These are phyloP conservation scores for Cinchona pubescens DNA, from an alignment of 257 asterid species.

Conservation along the genomic window DNA sequence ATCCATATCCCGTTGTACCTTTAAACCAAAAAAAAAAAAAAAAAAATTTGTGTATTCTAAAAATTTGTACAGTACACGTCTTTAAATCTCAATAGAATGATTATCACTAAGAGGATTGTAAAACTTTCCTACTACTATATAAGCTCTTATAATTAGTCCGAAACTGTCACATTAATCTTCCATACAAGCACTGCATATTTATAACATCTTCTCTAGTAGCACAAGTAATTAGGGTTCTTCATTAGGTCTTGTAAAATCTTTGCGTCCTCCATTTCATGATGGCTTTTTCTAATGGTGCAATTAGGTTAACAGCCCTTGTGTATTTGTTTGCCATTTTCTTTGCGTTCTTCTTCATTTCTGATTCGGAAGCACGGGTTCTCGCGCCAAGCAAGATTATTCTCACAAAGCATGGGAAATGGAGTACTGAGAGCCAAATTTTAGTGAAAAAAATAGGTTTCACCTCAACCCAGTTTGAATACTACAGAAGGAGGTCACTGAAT, in stretches of 20 bases:
- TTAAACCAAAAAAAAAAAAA: too few species aligned
- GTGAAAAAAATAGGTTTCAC: conserved; percentile 33
- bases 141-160: conserved; percentile 36
- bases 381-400: neutral
- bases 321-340: conserved; percentile 21
- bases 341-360: conserved; percentile 10
- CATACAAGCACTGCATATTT: conserved; percentile 21
- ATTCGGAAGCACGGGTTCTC: conserved; percentile 23
- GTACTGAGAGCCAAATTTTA: conserved; percentile 16
- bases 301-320: conserved; percentile 1
- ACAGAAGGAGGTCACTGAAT: conserved; percentile 31
- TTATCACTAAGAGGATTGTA: too few species aligned
- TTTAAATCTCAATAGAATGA: too few species aligned
- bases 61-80: too few species aligned
- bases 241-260: neutral
- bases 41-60: too few species aligned
- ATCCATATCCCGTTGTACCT: too few species aligned
- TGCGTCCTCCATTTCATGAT: conserved; percentile 18
- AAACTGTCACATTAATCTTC: conserved; percentile 19
- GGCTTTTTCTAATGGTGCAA: conserved; percentile 29
- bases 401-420: neutral
- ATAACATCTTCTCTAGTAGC: neutral
- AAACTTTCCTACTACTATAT: too few species aligned
- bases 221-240: conserved; percentile 1
- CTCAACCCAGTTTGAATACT: conserved; percentile 22